Evolutionary conservation across 2,329 filamentous ascomycete species (phyloP).

Genomic region (Paraphaeosphaeria sporulosa): DNA sequence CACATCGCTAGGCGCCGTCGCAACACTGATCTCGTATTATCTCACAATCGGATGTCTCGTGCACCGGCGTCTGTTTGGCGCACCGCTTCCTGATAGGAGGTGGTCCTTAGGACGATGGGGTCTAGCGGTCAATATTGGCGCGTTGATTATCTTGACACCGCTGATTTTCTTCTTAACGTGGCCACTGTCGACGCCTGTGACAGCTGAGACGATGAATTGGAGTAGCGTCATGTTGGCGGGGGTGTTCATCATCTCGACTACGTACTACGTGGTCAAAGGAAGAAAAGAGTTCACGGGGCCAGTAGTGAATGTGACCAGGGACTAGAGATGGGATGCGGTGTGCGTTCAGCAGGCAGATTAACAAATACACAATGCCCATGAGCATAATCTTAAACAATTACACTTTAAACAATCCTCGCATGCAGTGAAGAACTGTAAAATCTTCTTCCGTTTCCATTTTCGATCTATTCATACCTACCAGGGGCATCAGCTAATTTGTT

Average conservation of each 20-base stretch:
- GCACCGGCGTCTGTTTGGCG: slow-evolving; percentile 4
- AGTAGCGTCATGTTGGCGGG: slow-evolving; percentile 10
- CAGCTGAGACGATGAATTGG: slow-evolving; percentile 12
- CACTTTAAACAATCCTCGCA: no score
- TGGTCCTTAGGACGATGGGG: slow-evolving; percentile 7
- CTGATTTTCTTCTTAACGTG: slow-evolving; percentile 10
- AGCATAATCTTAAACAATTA: background rate
- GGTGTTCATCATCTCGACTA: slow-evolving; percentile 9
- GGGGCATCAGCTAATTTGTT: no score
- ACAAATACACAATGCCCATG: background rate
- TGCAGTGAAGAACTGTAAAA: no score
- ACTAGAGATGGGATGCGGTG: background rate
- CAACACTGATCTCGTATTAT: slow-evolving; percentile 34
- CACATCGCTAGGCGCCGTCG: slow-evolving; percentile 36
- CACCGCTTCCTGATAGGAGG: slow-evolving; percentile 7
- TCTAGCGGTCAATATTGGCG: background rate
- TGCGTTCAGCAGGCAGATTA: background rate
- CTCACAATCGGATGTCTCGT: slow-evolving; percentile 11
- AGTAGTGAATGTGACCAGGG: slow-evolving; percentile 4
- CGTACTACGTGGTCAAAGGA: slow-evolving; percentile 7
- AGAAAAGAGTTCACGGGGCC: slow-evolving; percentile 7
- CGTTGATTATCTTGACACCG: slow-evolving; percentile 8
- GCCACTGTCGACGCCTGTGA: slow-evolving; percentile 9
- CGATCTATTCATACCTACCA: no score
- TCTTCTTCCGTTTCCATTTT: no score